Percentiles rank a stretch among this genome's conserved stretches.
Evolutionary conservation across 805 yeast genomes (phyloP).

Genomic region (Candida stauntonica): DNA sequence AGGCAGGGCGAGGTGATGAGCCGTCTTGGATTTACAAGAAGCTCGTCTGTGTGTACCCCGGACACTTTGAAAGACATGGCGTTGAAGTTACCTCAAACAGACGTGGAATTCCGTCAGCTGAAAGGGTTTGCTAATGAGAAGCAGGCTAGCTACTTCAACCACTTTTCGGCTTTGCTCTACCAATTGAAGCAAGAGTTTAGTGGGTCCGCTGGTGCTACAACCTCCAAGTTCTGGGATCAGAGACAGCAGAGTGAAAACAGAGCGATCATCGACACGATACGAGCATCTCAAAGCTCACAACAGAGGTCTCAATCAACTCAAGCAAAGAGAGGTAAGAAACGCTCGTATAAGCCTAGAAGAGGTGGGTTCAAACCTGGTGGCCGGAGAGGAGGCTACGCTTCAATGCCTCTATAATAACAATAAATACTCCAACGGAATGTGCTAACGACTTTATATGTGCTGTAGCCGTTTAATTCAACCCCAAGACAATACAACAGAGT

Average conservation of each 20-base stretch:
- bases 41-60: slow-evolving; percentile 34
- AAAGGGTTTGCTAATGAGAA: slow-evolving; percentile 26
- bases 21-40: slow-evolving; percentile 32
- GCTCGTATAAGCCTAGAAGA: not conserved
- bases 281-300: slow-evolving; percentile 21
- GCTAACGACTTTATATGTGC: not conserved
- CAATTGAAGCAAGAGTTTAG: slow-evolving; percentile 13
- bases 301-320: not conserved
- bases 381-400: not conserved
- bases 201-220: slow-evolving; percentile 11
- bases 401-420: slow-evolving; percentile 2
- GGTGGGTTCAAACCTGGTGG: slow-evolving; percentile 1
- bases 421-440: not conserved
- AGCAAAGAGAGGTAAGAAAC: not conserved
- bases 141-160: slow-evolving; percentile 30
- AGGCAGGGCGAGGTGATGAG: slow-evolving; percentile 41
- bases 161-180: slow-evolving; percentile 36
- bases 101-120: slow-evolving; percentile 40
- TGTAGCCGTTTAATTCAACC: not conserved
- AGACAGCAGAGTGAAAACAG: slow-evolving; percentile 14
- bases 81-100: slow-evolving; percentile 45
- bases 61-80: slow-evolving; percentile 53
- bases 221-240: slow-evolving; percentile 20
- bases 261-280: slow-evolving; percentile 19
- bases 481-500: not conserved